Evolutionary conservation across 139 green algal species (phyloP).

Genomic region (Zygnema circumcarinatum): DNA sequence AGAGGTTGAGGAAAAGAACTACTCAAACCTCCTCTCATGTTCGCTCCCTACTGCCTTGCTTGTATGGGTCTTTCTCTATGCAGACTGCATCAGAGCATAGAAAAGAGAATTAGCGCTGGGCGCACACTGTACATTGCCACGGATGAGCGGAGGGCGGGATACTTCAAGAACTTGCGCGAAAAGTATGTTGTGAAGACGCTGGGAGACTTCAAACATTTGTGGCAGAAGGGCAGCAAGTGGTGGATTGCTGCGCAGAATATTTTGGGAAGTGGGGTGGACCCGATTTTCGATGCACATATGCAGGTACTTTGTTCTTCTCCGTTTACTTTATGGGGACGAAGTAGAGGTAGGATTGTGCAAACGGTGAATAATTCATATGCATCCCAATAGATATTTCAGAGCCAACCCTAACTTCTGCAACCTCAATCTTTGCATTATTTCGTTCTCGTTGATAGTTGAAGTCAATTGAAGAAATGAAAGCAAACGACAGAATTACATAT

Average conservation of each 20-base stretch:
- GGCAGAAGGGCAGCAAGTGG: background rate
- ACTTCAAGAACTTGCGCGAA: background rate
- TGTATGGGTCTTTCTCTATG: too few relatives aligned
- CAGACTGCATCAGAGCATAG: too few relatives aligned
- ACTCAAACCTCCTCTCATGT: too few relatives aligned
- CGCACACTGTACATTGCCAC: background rate
- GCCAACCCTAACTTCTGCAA: background rate
- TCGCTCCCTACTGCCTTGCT: too few relatives aligned
- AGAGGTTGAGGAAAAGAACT: too few relatives aligned
- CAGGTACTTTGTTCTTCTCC: background rate
- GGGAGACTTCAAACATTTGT: background rate
- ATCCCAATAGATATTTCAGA: too few relatives aligned
- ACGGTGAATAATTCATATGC: background rate
- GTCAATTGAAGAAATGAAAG: background rate
- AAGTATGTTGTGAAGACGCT: background rate
- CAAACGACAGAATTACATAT: background rate
- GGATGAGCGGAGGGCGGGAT: too few relatives aligned
- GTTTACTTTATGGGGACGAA: background rate
- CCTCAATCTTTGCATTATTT: background rate
- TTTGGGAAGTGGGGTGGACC: background rate
- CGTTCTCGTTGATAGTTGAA: background rate
- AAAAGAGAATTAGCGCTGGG: background rate
- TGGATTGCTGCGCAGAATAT: background rate
- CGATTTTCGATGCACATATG: background rate
- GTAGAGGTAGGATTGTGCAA: background rate